Conservation (phyloP, 805 yeast species). For the Candida quercuum region DNA sequence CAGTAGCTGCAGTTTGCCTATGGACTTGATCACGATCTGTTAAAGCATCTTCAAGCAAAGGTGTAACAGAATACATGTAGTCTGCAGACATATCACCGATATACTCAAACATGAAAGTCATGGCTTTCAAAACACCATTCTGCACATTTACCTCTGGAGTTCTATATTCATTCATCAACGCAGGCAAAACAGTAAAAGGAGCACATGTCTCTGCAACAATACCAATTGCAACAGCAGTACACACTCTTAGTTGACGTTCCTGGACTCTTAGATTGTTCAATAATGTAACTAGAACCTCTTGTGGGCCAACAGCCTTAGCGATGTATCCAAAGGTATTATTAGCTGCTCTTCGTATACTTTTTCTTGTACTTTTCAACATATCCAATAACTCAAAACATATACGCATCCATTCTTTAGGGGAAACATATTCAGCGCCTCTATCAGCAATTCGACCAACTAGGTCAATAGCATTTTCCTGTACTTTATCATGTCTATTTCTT, state of each 20-base stretch:
- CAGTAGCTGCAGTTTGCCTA: conserved; percentile 92
- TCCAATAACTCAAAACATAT: conserved; percentile 88
- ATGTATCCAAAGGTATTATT: conserved; percentile 88
- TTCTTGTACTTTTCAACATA: conserved; percentile 75
- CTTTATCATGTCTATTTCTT: conserved; percentile 84
- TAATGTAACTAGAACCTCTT: conserved; percentile 81
- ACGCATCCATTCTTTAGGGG: conserved; percentile 97
- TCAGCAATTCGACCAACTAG: conserved; percentile 81
- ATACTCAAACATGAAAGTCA: conserved; percentile 89
- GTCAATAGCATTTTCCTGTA: conserved; percentile 76
- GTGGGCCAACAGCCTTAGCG: conserved; percentile 92
- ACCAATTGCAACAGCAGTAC: conserved; percentile 97
- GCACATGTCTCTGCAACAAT: conserved; percentile 92
- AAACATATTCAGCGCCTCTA: conserved; percentile 71
- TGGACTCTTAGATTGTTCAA: conserved; percentile 84
- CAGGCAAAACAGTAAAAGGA: conserved; percentile 91
- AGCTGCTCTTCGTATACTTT: conserved; percentile 75
- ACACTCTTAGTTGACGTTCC: conserved; percentile 93
- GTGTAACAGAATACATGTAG: conserved; percentile 74
- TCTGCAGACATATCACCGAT: conserved; percentile 76
- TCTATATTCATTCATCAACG: conserved; percentile 90
- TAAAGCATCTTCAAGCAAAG: conserved; percentile 82
- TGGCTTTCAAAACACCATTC: conserved; percentile 88
- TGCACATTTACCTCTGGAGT: conserved; percentile 91
- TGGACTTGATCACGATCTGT: conserved; percentile 89